These are phyloP conservation scores for Astrothelium subdiscretum DNA, from an alignment of 495 filamentous ascomycete species.

Conservation along the genomic window DNA sequence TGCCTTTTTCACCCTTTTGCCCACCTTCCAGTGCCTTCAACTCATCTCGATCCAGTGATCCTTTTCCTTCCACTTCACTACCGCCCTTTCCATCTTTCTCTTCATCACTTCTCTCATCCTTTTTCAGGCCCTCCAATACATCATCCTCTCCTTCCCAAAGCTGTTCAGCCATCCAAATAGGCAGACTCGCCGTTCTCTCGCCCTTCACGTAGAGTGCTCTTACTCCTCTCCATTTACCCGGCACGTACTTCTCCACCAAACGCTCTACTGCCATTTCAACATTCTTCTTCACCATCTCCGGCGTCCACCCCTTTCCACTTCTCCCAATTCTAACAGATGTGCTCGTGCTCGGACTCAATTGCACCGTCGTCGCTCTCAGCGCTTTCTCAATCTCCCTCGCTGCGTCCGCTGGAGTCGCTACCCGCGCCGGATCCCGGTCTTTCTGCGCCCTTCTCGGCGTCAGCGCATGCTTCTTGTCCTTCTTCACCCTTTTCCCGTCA, in stretches of 20 bases:
- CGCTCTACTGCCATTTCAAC: slow-evolving; percentile 55
- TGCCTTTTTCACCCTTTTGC: background rate
- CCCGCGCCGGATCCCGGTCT: slow-evolving; percentile 3
- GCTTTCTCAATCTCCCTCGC: slow-evolving; percentile 63
- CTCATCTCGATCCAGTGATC: background rate
- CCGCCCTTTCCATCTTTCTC: slow-evolving; percentile 31
- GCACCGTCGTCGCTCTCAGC: slow-evolving; percentile 57
- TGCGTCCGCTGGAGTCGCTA: slow-evolving; percentile 39
- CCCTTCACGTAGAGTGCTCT: slow-evolving; percentile 80
- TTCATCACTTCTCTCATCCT: slow-evolving; percentile 46
- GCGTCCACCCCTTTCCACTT: slow-evolving; percentile 47
- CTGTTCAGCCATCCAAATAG: slow-evolving; percentile 84
- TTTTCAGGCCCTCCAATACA: slow-evolving; percentile 42
- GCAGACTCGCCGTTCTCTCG: slow-evolving; percentile 70
- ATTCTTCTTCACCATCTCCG: slow-evolving; percentile 70
- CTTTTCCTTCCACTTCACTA: background rate
- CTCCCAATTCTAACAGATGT: slow-evolving; percentile 42
- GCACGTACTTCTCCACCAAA: slow-evolving; percentile 63
- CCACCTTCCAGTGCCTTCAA: slow-evolving; percentile 24
- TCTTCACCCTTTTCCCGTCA: slow-evolving; percentile 41
- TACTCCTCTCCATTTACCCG: slow-evolving; percentile 76
- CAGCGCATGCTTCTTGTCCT: slow-evolving; percentile 30
- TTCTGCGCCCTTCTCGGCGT: background rate
- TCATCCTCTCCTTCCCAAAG: slow-evolving; percentile 76
- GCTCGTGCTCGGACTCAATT: slow-evolving; percentile 45